A percentile compares a stretch with the other conserved stretches of the same genome.
Evolutionary conservation across 169 alveolate species (phyloP).

Genomic region (Plasmodium adleri): DNA sequence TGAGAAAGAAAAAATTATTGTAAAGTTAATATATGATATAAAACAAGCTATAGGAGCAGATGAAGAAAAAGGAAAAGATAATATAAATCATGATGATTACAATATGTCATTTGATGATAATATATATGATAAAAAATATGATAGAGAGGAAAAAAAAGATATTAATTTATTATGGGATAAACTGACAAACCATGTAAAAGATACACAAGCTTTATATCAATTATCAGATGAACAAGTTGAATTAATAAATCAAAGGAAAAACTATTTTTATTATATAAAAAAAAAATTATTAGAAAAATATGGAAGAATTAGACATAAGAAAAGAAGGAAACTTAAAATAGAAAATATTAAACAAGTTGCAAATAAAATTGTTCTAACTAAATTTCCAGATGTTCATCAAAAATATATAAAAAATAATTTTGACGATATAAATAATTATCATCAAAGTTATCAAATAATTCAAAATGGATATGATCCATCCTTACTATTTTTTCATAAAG

Average conservation of each 20-base stretch:
- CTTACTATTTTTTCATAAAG: conserved; percentile 71
- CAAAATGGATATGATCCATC: conserved; percentile 74
- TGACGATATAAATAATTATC: background rate
- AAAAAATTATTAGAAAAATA: conserved; percentile 69
- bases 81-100: background rate
- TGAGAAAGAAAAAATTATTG: conserved; percentile 53
- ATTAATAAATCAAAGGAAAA: conserved; percentile 39
- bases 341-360: conserved; percentile 38
- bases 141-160: conserved; percentile 11
- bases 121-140: background rate
- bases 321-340: conserved; percentile 52
- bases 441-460: conserved; percentile 65
- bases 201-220: conserved; percentile 70
- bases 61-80: conserved; percentile 38
- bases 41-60: conserved; percentile 3
- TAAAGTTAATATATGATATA: conserved; percentile 72
- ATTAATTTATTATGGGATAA: conserved; percentile 71
- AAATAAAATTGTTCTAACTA: conserved; percentile 41
- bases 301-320: conserved; percentile 54
- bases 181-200: conserved; percentile 53
- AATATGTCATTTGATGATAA: conserved; percentile 5
- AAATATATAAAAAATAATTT: conserved; percentile 7
- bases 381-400: conserved; percentile 34
- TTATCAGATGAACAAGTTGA: conserved; percentile 45
- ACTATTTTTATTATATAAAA: conserved; percentile 70